Conservation (phyloP, 768 basidiomycete genomes). For the Pleurotus cornucopiae region DNA sequence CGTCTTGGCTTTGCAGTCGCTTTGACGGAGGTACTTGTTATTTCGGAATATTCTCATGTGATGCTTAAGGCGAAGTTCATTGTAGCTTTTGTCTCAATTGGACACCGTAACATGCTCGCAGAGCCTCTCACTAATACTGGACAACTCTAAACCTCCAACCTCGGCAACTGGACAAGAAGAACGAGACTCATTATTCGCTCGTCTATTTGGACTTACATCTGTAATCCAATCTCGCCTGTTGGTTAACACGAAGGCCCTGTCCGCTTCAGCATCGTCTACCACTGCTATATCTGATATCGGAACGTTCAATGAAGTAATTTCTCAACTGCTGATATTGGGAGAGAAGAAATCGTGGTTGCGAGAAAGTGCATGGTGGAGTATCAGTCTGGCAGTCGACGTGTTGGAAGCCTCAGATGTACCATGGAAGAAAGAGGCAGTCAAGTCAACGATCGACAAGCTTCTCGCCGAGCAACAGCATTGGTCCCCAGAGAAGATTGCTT, state of each 20-base stretch:
- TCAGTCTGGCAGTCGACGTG: constrained; percentile 60
- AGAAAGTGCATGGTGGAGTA: constrained; percentile 87
- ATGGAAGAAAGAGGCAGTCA: constrained; percentile 70
- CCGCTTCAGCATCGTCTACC: constrained; percentile 48
- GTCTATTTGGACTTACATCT: constrained; percentile 84
- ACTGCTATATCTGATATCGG: constrained; percentile 51
- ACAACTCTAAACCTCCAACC: constrained; percentile 65
- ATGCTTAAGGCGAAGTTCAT: constrained; percentile 10
- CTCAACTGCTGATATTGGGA: constrained; percentile 62
- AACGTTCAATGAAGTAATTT: constrained; percentile 55
- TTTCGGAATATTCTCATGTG: constrained; percentile 1
- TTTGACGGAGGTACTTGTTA: constrained; percentile 74
- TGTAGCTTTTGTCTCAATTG: constrained; percentile 74
- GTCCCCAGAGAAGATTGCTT: constrained; percentile 87
- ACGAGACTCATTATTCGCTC: constrained; percentile 87
- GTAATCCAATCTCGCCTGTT: constrained; percentile 84
- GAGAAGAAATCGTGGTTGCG: constrained; percentile 86
- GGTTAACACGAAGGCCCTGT: constrained; percentile 53
- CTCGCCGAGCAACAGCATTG: constrained; percentile 57
- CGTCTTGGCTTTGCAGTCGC: constrained; percentile 94
- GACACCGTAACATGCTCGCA: constrained; percentile 74
- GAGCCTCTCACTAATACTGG: constrained; percentile 70
- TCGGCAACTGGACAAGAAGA: constrained; percentile 90
- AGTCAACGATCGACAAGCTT: constrained; percentile 42
- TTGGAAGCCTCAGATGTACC: constrained; percentile 52